A percentile compares a stretch with the other conserved stretches of the same genome.
Conservation (phyloP, 202 grass and related monocot species). For the Zoysia matrella region DNA sequence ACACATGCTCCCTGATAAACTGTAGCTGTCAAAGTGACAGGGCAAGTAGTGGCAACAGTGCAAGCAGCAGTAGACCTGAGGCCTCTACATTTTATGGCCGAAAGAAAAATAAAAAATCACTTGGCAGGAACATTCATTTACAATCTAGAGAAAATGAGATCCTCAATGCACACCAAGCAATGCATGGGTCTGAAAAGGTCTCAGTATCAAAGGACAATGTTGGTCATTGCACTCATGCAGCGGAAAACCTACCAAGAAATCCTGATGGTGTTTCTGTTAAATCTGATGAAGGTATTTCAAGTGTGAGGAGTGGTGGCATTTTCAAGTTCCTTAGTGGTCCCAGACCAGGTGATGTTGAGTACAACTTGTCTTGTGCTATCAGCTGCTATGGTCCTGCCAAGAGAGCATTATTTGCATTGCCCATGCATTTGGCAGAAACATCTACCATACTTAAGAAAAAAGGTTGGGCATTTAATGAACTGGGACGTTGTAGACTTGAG, state of each 20-base stretch:
- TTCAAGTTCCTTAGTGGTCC: conserved; percentile 90
- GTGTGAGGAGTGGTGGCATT: conserved; percentile 77
- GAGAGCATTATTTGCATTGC: conserved; percentile 49
- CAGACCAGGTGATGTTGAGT: conserved; percentile 74
- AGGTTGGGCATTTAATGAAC: conserved; percentile 96
- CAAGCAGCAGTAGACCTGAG: conserved; percentile 83
- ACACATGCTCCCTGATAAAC: conserved; percentile 89
- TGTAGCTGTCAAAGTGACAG: conserved; percentile 96
- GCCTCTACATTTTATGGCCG: conserved; percentile 51
- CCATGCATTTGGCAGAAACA: conserved; percentile 50
- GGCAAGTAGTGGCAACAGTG: conserved; percentile 86
- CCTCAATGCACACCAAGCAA: conserved; percentile 28
- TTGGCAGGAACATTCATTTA: conserved; percentile 44
- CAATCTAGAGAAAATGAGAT: conserved; percentile 49
- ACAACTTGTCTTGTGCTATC: conserved; percentile 78
- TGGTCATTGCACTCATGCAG: conserved; percentile 20
- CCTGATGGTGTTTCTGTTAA: neutral
- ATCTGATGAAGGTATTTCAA: conserved; percentile 51
- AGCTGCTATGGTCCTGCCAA: conserved; percentile 70
- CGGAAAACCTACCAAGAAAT: conserved; percentile 28
- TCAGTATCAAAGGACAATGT: conserved; percentile 25
- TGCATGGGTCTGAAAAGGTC: conserved; percentile 43
- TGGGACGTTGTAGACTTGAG: conserved; percentile 84
- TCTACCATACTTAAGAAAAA: conserved; percentile 78
- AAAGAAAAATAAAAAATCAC: conserved; percentile 83